Evolutionary conservation across 345 rosid genomes (phyloP).

Genomic region (Hibiscus trionum): DNA sequence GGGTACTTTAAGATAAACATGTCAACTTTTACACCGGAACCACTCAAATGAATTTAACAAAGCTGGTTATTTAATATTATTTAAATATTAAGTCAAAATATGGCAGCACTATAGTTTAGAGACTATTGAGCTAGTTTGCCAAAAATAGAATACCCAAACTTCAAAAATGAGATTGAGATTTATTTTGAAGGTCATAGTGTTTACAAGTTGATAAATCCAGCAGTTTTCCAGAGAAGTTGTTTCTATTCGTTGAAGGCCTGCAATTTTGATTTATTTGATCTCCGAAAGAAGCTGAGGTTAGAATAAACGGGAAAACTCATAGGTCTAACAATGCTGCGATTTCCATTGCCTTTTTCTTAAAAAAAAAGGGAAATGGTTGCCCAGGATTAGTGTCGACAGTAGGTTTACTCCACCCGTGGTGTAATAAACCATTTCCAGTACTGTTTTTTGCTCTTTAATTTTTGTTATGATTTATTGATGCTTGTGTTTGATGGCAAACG

Average conservation of each 20-base stretch:
- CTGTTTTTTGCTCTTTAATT: not conserved
- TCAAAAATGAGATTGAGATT: not conserved
- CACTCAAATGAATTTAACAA: too few species aligned
- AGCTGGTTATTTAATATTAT: too few species aligned
- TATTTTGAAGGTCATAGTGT: not conserved
- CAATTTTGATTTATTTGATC: not conserved
- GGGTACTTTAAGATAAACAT: too few species aligned
- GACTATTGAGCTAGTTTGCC: too few species aligned
- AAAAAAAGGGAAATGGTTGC: too few species aligned
- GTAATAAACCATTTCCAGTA: too few species aligned
- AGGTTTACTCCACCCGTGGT: too few species aligned
- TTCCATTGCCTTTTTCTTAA: not conserved
- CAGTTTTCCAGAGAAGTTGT: not conserved
- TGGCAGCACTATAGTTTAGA: too few species aligned
- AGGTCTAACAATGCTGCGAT: not conserved
- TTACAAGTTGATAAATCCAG: not conserved
- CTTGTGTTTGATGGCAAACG: not conserved
- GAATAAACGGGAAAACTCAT: not conserved
- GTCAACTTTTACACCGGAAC: too few species aligned
- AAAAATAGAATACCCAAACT: not conserved
- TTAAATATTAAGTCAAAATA: too few species aligned
- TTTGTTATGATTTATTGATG: too few species aligned
- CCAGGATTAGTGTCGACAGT: too few species aligned
- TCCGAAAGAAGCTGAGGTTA: not conserved
- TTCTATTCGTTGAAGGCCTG: not conserved